Base-by-base conservation (phyloP, 805 yeast genomes). In the Kazachstania viticola region DNA sequence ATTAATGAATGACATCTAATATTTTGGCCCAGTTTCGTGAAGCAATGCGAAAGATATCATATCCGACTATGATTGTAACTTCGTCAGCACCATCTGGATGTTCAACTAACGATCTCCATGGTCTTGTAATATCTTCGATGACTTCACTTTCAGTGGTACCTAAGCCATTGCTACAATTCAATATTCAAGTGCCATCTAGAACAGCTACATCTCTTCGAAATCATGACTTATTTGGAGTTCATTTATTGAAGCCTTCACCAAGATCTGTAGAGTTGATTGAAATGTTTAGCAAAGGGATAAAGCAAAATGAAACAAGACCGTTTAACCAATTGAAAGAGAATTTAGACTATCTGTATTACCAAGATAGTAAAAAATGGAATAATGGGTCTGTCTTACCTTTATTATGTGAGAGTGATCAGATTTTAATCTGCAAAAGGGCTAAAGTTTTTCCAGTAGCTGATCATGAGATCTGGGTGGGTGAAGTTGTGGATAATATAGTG, bases 381-480 rank as follows among this genome's bases (percentile, higher is more conserved):
- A 28, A 33, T 21, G 37, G 46, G 2, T 30, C 58, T 5, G 44
- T 60, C 22, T 54, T 76, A 8, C 91, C 93, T 0, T 56, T 80
- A 0, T 45, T 81, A 35, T 61, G 60, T 15, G 62, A 68, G 16
- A 66, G 74, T 21, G 85, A 77, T 39, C 58, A 73, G 29, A 69
- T 75, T 2, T 56, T 81, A 38, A 67, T 81, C 14, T 81, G 91
- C 50, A 62, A 68, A 33, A 70, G 69, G 32, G 60, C 54, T 28
- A 58, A 64, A 17, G 70, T 67, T 4, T 65, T 79, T 31, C 51
- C 52, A 9, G 77, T 84, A 1, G 85, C 80, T 38, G 84, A 80
- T 48, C 97, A 88, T 57, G 95, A 87, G 50, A 73, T 88, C 3
- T 83, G 95, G 91, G 73, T 85, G 4, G 95, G 83, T 3, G 67